Evolutionary conservation across 108 stramenopile genomes (phyloP).

Genomic region (Seminavis robusta): DNA sequence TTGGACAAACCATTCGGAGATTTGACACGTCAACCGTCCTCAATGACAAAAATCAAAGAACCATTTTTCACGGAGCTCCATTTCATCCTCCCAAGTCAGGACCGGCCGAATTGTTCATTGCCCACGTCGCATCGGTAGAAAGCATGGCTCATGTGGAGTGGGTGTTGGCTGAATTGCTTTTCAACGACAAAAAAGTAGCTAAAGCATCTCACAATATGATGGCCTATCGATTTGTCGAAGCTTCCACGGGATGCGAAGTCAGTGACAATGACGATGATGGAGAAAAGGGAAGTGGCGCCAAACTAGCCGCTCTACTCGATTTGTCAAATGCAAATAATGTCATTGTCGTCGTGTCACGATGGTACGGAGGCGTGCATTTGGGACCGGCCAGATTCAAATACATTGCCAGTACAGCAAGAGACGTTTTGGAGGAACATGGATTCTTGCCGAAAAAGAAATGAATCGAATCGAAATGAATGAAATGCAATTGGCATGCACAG

Average conservation of each 20-base stretch:
- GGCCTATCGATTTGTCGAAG: slow-evolving; percentile 66
- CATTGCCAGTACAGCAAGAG: no score
- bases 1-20: slow-evolving; percentile 36
- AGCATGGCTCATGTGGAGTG: slow-evolving; percentile 61
- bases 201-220: slow-evolving; percentile 85
- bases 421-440: no score
- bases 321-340: slow-evolving; percentile 69
- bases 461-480: no score
- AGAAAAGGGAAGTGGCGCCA: slow-evolving; percentile 80
- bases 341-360: slow-evolving; percentile 86
- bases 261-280: slow-evolving; percentile 97
- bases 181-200: slow-evolving; percentile 58
- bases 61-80: slow-evolving; percentile 37
- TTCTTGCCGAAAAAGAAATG: no score
- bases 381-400: no score
- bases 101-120: slow-evolving; percentile 49
- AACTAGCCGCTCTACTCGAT: slow-evolving; percentile 74
- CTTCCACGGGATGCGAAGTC: slow-evolving; percentile 2
- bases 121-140: slow-evolving; percentile 49
- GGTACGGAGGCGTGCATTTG: slow-evolving; percentile 85
- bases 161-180: slow-evolving; percentile 48
- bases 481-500: no score
- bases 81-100: slow-evolving; percentile 69
- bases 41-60: slow-evolving; percentile 30
- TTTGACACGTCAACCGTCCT: slow-evolving; percentile 33